Evolutionary conservation across 495 filamentous ascomycete species (phyloP).

Genomic region (Lasiosphaeria hispida): DNA sequence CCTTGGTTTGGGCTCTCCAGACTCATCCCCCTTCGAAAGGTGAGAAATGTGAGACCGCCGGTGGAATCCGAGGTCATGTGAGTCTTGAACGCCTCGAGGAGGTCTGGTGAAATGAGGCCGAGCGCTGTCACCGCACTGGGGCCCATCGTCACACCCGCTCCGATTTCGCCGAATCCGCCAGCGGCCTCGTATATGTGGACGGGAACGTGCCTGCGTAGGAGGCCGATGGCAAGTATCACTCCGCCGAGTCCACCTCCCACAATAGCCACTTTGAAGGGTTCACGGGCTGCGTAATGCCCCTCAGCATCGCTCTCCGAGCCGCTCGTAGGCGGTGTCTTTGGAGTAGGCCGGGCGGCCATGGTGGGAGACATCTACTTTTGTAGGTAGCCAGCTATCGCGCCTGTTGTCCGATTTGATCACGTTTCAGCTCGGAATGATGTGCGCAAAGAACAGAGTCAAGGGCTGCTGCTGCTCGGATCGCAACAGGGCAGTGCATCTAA

Average conservation of each 20-base stretch:
- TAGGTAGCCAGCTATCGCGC: too few species aligned
- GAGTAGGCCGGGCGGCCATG: too few species aligned
- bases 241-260: constrained; percentile 53
- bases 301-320: too few species aligned
- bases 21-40: neutral
- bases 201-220: constrained; percentile 39
- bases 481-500: too few species aligned
- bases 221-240: constrained; percentile 43
- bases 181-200: constrained; percentile 52
- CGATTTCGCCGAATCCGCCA: constrained; percentile 49
- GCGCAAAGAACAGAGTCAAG: too few species aligned
- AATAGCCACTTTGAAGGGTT: constrained; percentile 37
- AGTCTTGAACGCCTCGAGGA: constrained; percentile 35
- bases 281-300: too few species aligned
- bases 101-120: constrained; percentile 44
- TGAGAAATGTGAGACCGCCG: constrained; percentile 9
- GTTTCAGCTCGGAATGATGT: too few species aligned
- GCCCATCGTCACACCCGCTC: constrained; percentile 56
- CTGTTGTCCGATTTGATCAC: too few species aligned
- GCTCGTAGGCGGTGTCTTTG: too few species aligned
- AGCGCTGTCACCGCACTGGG: constrained; percentile 56
- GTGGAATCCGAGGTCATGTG: constrained; percentile 29
- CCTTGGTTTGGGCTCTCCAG: constrained; percentile 15
- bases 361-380: too few species aligned
- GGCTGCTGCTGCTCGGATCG: too few species aligned